Conservation (phyloP, 2,329 filamentous ascomycete genomes). For the Dactylellina cionopaga region DNA sequence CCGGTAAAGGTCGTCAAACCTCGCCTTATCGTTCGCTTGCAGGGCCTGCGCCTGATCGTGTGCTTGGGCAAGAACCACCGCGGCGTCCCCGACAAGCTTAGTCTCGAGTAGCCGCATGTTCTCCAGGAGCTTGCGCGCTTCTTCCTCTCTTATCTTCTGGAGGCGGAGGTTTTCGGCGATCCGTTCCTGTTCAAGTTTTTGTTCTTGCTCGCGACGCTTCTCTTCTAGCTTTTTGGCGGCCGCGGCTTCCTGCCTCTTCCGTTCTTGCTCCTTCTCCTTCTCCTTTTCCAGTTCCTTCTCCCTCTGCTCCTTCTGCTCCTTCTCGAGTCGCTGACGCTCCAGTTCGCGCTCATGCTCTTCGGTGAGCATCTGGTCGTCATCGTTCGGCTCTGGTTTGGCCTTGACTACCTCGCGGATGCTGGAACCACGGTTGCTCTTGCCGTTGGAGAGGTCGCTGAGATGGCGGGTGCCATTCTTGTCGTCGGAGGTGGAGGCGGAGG, state of each 20-base stretch:
- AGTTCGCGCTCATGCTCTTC: conserved; percentile 42
- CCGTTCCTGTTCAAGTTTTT: conserved; percentile 26
- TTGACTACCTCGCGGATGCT: conserved; percentile 40
- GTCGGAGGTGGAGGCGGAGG: conserved; percentile 1
- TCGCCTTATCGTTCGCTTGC: conserved; percentile 2
- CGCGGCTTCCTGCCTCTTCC: conserved; percentile 32
- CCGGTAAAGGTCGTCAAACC: conserved; percentile 34
- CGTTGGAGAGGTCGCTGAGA: conserved; percentile 40
- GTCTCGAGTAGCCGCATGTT: conserved; percentile 14
- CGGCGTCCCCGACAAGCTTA: conserved; percentile 2
- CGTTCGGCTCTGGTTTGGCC: conserved; percentile 29
- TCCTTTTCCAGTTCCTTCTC: conserved; percentile 36
- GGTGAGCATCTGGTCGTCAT: conserved; percentile 35
- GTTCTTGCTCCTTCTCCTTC: conserved; percentile 31
- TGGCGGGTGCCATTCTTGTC: conserved; percentile 35
- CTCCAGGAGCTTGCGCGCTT: conserved; percentile 20
- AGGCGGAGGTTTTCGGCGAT: conserved; percentile 18
- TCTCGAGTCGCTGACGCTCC: conserved; percentile 34
- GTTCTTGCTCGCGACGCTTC: conserved; percentile 38
- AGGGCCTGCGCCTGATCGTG: conserved; percentile 11
- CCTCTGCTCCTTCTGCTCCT: conserved; percentile 35
- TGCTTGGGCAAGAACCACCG: neutral
- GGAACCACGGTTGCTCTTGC: conserved; percentile 45
- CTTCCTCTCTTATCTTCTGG: conserved; percentile 34
- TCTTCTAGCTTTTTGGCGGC: conserved; percentile 16